Evolutionary conservation across 2,329 filamentous ascomycete species (phyloP).

Genomic region (Sporothrix variecibatus): DNA sequence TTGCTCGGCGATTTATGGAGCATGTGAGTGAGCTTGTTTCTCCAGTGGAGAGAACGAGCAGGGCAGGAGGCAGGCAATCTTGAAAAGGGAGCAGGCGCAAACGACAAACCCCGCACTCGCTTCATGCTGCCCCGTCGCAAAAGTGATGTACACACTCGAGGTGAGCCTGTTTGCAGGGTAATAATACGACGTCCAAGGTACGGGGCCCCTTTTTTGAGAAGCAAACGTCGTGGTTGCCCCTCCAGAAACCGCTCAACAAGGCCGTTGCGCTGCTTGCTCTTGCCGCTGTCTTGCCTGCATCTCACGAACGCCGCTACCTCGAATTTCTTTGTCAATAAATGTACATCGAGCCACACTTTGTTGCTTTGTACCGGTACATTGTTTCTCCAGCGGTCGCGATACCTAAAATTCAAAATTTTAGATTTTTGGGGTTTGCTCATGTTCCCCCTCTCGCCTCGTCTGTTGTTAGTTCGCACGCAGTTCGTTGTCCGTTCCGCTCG

Average conservation of each 20-base stretch:
- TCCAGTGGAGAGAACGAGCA: background rate
- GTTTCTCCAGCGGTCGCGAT: constrained; percentile 6
- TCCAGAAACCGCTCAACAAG: constrained; percentile 4
- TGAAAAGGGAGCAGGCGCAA: background rate
- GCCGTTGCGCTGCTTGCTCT: background rate
- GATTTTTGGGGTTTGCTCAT: background rate
- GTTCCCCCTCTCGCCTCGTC: background rate
- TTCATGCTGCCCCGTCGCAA: background rate
- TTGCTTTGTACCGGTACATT: constrained; percentile 8
- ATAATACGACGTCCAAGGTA: background rate
- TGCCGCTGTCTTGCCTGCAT: background rate
- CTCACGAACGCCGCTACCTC: background rate
- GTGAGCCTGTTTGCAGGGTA: background rate
- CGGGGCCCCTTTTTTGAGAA: background rate
- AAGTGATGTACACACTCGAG: background rate
- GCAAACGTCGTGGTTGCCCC: background rate
- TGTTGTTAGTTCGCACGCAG: constrained; percentile 13
- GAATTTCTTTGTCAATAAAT: constrained; percentile 1
- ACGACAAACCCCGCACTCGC: constrained; percentile 18
- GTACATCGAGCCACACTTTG: background rate
- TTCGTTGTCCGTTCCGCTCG: constrained; percentile 13
- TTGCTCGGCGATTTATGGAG: background rate
- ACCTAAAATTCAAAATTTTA: background rate
- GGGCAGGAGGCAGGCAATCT: background rate
- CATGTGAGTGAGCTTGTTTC: background rate